Base-by-base conservation (phyloP, 2,329 filamentous ascomycete species). In the Colletotrichum echinochloae region DNA sequence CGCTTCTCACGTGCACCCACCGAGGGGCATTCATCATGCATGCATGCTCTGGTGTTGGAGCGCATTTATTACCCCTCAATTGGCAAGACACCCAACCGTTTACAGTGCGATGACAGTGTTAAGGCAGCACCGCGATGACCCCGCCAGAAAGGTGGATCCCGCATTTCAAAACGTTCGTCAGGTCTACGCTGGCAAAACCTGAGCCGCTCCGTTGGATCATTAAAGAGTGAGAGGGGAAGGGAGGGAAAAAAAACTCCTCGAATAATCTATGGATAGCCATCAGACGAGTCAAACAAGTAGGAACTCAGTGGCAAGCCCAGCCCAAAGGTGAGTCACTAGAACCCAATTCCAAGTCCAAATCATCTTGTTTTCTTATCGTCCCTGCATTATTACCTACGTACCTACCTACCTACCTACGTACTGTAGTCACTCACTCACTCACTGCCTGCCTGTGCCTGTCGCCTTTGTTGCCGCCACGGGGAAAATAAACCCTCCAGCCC, bases 401-500 rank as follows among this genome's bases (percentile, higher is more conserved):
- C 26, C 57, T 55, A 28, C 41, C 41, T 44, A n/a, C 41, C 41
- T 44, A 33, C 30, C 30, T 9, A 44, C 8, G 41, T 44, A n/a
- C 57, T 60, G 28, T 35, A 6, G 57, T 41, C n/a, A 57, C 35
- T 14, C 33, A 11, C 35, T 14, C 33, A 11, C n/a, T 33, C 23
- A 39, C 39, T 44, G 23, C 35, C 20, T 44, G 41, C 41, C 41
- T 44, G 41, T n/a, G 8, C 18, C 44, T 46, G 44, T 44, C n/a
- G 23, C n/a, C 44, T 46, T 46, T 23, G n/a, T 60, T 46, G 30
- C 55, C 55, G 56, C 54, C 26, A 18, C 33, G 39, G 28, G 39
- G 55, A 65, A 68, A 68, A 59, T 44, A 54, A 67, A 54, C 46
- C 64, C 65, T 63, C 64, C 51, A 71, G 59, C 68, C 68, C 68